Evolutionary conservation across 2,329 filamentous ascomycete species (phyloP), one percentile per base, ranked within the genome.

Genomic region (Lachnellula willkommii): DNA sequence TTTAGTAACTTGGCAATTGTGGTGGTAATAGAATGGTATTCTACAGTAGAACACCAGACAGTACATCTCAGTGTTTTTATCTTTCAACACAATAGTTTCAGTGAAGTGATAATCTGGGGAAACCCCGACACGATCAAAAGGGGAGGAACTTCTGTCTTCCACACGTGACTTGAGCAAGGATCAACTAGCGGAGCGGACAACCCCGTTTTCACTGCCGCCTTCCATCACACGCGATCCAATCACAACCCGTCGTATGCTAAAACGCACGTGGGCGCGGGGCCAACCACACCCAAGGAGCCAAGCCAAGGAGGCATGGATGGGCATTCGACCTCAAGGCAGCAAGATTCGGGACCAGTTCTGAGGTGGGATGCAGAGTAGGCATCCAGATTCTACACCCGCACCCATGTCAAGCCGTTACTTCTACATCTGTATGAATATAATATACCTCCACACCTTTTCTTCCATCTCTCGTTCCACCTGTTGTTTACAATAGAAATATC

Each of bases 321-420:
- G 22, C 22, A 24, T 24, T 3, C 17, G 43, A 39, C 48, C 39
- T 55, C 60, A 63, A 65, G 63, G 63, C 63, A 65, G 60, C 63
- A 57, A 63, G 54, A 56, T 65, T 59, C 54, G 52, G 54, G 52
- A 54, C 48, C 36, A 36, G 26, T 22, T 17, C 22, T 48, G 28
- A 36, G 43, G 17, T 39, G 40, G 20, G 47, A 53, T 54, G 26
- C 50, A 26, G 35, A 53, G 52, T 54, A 57, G 55, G 55, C 55
- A 54, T 57, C 55, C 55, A 52, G 47, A 53, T 56, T 56, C 54
- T 28, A 40, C 39, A 35, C 36, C 47, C 20, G 24, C n/a, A 17
- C 50, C 39, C 50, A 32, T 35, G 39, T 24, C 20, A n/a, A n/a
- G 15, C 42, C 17, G 6, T 26, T 15, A 9, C 12, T 3, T 48